These are phyloP conservation scores for Centrapalus pauciflorus DNA, from an alignment of 129 eudicot genomes.

Conservation along the genomic window DNA sequence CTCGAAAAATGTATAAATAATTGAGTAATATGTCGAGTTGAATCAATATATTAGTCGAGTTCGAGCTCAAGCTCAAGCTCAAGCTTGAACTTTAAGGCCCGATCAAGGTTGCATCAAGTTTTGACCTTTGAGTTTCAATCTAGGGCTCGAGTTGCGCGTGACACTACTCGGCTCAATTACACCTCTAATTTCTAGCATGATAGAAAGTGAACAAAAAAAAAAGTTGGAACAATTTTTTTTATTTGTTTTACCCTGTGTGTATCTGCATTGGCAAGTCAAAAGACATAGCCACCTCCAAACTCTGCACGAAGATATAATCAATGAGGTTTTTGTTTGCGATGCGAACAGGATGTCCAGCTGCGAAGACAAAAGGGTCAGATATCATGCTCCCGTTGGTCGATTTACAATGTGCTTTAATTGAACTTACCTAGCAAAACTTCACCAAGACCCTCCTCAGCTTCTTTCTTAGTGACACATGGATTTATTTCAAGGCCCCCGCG, in stretches of 20 bases:
- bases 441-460: slow-evolving; percentile 71
- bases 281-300: slow-evolving; percentile 73
- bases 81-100: no score
- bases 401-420: neutral
- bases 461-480: slow-evolving; percentile 49
- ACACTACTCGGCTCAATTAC: no score
- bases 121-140: no score
- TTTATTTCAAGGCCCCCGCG: slow-evolving; percentile 95
- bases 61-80: no score
- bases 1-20: no score
- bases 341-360: slow-evolving; percentile 77
- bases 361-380: slow-evolving; percentile 30
- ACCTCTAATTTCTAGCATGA: no score
- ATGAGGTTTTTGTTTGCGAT: slow-evolving; percentile 66
- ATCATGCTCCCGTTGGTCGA: neutral
- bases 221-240: neutral
- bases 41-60: no score
- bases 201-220: no score
- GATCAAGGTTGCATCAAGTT: no score
- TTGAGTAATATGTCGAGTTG: no score
- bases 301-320: slow-evolving; percentile 65
- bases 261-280: slow-evolving; percentile 90
- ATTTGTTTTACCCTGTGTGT: slow-evolving; percentile 77
- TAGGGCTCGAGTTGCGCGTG: no score
- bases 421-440: slow-evolving; percentile 70